phyloP scores from a whole-genome alignment of 305 asterid genomes.

The Striga hermonthica region DNA sequence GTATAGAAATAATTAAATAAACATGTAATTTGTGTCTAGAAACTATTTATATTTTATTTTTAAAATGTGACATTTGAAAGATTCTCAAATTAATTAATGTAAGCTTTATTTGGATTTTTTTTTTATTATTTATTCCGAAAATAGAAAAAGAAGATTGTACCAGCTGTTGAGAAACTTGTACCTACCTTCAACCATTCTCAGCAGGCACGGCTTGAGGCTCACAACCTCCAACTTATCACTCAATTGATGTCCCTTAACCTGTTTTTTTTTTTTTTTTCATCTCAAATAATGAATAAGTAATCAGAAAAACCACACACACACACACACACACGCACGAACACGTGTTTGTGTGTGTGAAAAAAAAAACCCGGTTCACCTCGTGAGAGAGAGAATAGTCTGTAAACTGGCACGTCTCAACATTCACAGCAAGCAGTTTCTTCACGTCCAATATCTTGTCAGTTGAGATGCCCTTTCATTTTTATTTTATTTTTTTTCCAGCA shows the following conservation, averaged over 20 bases:
- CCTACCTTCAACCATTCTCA: constrained; percentile 95
- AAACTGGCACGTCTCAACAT: constrained; percentile 73
- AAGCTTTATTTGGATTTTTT: not conserved
- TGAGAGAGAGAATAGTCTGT: constrained; percentile 69
- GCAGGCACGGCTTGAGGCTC: constrained; percentile 75
- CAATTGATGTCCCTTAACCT: constrained; percentile 79
- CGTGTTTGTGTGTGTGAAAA: constrained; percentile 19
- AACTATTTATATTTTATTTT: no score
- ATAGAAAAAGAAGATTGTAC: constrained; percentile 26
- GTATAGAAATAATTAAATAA: no score
- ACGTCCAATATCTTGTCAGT: constrained; percentile 85
- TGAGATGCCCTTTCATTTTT: constrained; percentile 61
- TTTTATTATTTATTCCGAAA: not conserved
- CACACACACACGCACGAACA: constrained; percentile 13
- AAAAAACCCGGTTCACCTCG: constrained; percentile 44
- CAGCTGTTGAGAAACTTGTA: constrained; percentile 26
- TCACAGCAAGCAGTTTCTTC: constrained; percentile 61
- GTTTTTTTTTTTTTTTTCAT: constrained; percentile 36
- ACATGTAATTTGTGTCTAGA: no score
- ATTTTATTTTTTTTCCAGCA: constrained; percentile 1
- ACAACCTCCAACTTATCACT: constrained; percentile 73
- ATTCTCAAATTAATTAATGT: no score
- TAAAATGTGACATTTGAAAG: no score
- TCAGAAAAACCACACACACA: not conserved
- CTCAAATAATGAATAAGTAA: constrained; percentile 23